A percentile compares a stretch with the other conserved stretches of the same genome.
Evolutionary conservation across 2,329 filamentous ascomycete species (phyloP).

Genomic region (Orbilia quercus): DNA sequence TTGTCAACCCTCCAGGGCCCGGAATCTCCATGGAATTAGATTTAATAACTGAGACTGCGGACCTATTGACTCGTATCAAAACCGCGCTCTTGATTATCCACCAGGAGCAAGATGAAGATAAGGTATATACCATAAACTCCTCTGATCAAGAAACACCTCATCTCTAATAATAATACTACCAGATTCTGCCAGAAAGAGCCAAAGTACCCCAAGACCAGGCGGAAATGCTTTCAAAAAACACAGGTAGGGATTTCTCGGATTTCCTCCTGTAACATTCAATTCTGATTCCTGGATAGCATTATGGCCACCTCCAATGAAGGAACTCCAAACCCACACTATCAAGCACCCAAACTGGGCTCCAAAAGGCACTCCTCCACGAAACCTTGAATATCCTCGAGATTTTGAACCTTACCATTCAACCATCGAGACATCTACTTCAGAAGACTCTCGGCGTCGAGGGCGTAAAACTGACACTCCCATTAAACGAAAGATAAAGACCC

Average conservation of each 20-base stretch:
- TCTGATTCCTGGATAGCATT: constrained; percentile 25
- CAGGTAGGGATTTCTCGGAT: neutral
- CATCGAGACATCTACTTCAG: constrained; percentile 27
- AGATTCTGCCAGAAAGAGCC: constrained; percentile 29
- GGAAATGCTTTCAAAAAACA: constrained; percentile 5
- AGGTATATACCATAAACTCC: constrained; percentile 11
- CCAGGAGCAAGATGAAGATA: constrained; percentile 24
- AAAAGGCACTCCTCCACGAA: constrained; percentile 14
- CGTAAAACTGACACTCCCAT: neutral
- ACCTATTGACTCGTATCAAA: constrained; percentile 15
- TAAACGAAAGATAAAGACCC: neutral
- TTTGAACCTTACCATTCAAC: constrained; percentile 35
- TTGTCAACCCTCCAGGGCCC: neutral
- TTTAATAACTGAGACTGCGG: neutral
- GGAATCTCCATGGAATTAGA: neutral
- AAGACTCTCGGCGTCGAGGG: neutral
- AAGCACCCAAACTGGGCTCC: constrained; percentile 3
- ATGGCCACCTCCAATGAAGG: constrained; percentile 44
- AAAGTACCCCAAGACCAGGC: constrained; percentile 44
- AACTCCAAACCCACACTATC: constrained; percentile 37
- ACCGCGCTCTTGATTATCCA: constrained; percentile 11
- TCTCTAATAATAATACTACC: neutral
- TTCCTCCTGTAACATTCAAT: neutral
- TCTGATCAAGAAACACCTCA: neutral
- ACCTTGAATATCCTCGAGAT: constrained; percentile 35